Evolutionary conservation across 2,329 filamentous ascomycete genomes (phyloP).

Genomic region (Colletotrichum sp.): DNA sequence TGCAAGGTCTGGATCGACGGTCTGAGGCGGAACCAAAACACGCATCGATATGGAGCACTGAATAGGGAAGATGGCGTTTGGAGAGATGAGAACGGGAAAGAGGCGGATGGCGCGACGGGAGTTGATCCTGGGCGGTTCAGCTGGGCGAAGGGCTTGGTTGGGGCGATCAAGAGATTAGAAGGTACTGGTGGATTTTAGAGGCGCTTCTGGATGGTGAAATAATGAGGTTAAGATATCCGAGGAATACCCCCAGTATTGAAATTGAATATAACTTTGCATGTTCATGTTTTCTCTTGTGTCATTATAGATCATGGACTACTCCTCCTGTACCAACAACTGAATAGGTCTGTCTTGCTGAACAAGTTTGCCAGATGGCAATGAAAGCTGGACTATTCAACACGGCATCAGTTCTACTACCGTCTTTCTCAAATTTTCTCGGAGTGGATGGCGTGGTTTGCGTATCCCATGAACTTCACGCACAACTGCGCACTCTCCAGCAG

Average conservation of each 20-base stretch:
- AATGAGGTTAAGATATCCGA: not conserved
- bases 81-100: slow-evolving; percentile 57
- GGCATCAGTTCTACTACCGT: accelerated
- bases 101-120: slow-evolving; percentile 56
- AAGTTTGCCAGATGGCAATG: accelerated
- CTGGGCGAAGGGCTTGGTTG: slow-evolving; percentile 63
- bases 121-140: slow-evolving; percentile 59
- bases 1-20: slow-evolving; percentile 43
- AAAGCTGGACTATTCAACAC: accelerated
- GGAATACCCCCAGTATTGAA: not conserved
- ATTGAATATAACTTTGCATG: not conserved
- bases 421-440: not conserved
- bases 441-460: slow-evolving; percentile 6
- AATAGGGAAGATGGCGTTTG: slow-evolving; percentile 66
- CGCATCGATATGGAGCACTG: slow-evolving; percentile 60
- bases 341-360: accelerated
- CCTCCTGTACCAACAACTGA: not conserved
- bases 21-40: slow-evolving; percentile 64
- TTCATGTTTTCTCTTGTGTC: not conserved
- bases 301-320: not conserved
- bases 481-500: slow-evolving; percentile 20
- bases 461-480: slow-evolving; percentile 17
- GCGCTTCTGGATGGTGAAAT: not conserved
- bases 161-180: slow-evolving; percentile 62
- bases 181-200: slow-evolving; percentile 32